Evolutionary conservation across 2,329 filamentous ascomycete genomes (phyloP).

Genomic region (Ophiostoma piceae): DNA sequence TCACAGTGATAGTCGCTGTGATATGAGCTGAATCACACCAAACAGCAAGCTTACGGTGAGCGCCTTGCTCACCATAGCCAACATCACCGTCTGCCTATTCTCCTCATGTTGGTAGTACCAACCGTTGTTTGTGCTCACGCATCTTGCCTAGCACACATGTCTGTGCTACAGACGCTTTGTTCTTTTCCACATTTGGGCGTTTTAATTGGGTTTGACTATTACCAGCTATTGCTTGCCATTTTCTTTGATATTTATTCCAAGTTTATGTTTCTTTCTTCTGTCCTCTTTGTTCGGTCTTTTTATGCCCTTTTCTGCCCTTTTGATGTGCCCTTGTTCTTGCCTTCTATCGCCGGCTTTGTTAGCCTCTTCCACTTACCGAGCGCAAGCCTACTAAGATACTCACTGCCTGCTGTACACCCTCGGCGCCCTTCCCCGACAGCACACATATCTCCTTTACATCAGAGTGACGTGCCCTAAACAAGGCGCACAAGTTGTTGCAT

Average conservation of each 20-base stretch:
- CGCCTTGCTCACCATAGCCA: background rate
- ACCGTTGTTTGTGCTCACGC: conserved; percentile 5
- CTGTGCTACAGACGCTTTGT: background rate
- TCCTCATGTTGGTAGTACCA: background rate
- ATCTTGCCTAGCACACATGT: background rate
- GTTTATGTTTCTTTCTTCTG: background rate
- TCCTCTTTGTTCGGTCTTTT: background rate
- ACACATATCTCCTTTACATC: background rate
- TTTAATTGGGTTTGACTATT: background rate
- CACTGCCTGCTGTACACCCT: background rate
- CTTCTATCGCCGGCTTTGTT: background rate
- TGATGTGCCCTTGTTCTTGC: background rate
- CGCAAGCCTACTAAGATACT: background rate
- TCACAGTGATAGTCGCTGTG: background rate
- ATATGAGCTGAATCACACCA: background rate
- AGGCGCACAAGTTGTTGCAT: conserved; percentile 1
- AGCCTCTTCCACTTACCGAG: background rate
- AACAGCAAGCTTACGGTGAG: background rate
- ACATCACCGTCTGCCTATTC: background rate
- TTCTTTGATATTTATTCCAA: background rate
- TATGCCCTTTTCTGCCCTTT: background rate
- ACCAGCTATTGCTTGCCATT: background rate
- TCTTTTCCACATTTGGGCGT: background rate
- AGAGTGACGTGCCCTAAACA: background rate
- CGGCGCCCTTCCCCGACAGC: background rate